Conservation (phyloP, 1,284 basidiomycete species). For the Volvariella volvacea region DNA sequence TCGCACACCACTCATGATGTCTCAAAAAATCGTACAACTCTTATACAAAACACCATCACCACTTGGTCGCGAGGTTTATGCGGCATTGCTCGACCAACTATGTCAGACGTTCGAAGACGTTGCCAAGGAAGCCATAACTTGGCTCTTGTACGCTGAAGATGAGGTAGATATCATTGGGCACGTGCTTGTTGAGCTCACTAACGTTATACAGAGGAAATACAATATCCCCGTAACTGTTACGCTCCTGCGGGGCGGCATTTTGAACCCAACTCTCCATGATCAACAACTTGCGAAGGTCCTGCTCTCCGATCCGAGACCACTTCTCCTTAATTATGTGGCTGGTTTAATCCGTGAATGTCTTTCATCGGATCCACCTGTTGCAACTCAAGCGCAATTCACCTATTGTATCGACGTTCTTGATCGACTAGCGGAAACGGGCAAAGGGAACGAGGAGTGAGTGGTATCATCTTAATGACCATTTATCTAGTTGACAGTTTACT, state of each 20-base stretch:
- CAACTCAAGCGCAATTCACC: conserved; percentile 75
- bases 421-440: conserved; percentile 66
- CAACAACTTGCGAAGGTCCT: conserved; percentile 88
- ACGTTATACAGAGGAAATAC: conserved; percentile 73
- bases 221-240: conserved; percentile 93
- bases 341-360: conserved; percentile 85
- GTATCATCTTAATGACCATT: not conserved
- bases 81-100: conserved; percentile 81
- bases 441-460: conserved; percentile 76
- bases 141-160: conserved; percentile 96
- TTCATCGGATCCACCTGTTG: conserved; percentile 70
- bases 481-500: conserved; percentile 4
- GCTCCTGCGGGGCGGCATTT: conserved; percentile 78
- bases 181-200: conserved; percentile 4
- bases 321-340: conserved; percentile 78
- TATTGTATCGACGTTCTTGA: conserved; percentile 80
- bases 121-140: conserved; percentile 93
- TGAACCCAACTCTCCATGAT: conserved; percentile 80
- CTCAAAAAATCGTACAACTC: conserved; percentile 89
- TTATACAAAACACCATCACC: conserved; percentile 82
- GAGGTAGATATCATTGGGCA: conserved; percentile 49
- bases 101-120: conserved; percentile 90
- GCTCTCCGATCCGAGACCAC: conserved; percentile 73
- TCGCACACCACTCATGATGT: conserved; percentile 86
- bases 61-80: conserved; percentile 88